These are phyloP conservation scores for Nakazawaea laoshanensis DNA, from an alignment of 805 yeast species.

Conservation along the genomic window DNA sequence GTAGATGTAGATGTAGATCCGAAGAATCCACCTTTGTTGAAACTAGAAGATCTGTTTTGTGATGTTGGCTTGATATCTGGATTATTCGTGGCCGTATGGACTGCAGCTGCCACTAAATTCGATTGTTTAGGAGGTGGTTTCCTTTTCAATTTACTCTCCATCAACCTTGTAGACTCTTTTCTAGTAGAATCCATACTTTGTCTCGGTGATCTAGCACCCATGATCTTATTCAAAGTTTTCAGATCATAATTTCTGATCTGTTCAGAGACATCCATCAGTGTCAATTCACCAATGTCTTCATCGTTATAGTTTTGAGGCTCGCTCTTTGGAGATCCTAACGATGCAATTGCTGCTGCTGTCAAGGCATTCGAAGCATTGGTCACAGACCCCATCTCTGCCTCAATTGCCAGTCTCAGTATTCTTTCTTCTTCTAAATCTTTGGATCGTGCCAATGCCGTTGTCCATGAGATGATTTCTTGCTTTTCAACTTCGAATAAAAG, in stretches of 20 bases:
- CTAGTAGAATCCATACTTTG: conserved; percentile 11
- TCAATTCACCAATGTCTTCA: conserved; percentile 2
- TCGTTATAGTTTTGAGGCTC: conserved; percentile 1
- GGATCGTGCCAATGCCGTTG: conserved; percentile 41
- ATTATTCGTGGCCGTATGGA: conserved; percentile 19
- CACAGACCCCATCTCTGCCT: conserved; percentile 21
- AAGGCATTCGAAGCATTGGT: conserved; percentile 26
- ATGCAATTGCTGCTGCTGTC: conserved; percentile 26
- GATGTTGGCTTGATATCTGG: conserved; percentile 6
- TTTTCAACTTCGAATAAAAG: conserved; percentile 50
- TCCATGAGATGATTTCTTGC: conserved; percentile 48
- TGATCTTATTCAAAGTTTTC: conserved; percentile 6
- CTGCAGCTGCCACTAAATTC: conserved; percentile 20
- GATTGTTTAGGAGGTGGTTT: conserved; percentile 8
- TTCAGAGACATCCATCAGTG: conserved; percentile 5
- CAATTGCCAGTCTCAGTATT: conserved; percentile 17
- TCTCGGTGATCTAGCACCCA: conserved; percentile 7
- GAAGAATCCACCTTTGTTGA: conserved; percentile 8
- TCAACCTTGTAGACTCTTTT: conserved; percentile 7
- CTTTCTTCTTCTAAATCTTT: conserved; percentile 41
- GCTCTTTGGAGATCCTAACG: conserved; percentile 10
- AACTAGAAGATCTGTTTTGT: conserved; percentile 7
- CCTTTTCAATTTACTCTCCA: conserved; percentile 6
- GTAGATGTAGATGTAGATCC: neutral
- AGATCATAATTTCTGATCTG: conserved; percentile 9